Evolutionary conservation across 805 yeast genomes (phyloP).

Genomic region (Metschnikowia amazonensis): DNA sequence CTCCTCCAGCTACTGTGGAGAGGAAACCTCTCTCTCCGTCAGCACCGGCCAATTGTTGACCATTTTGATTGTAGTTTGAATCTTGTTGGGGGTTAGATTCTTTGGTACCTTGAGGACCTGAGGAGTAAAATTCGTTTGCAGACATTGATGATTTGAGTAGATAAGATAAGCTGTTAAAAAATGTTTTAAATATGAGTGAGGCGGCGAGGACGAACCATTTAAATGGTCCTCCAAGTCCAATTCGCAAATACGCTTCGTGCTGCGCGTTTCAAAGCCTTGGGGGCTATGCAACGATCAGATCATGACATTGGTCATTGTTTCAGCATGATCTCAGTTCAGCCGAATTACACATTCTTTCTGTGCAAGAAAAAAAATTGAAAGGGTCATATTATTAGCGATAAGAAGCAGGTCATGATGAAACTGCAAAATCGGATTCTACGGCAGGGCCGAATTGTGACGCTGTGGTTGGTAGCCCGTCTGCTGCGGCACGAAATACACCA

Average conservation of each 20-base stretch:
- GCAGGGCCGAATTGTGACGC: neutral
- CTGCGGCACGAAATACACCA: neutral
- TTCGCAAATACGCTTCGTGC: neutral
- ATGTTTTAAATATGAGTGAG: neutral
- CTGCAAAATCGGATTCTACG: neutral
- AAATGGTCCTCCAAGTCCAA: neutral
- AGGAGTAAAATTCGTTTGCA: constrained; percentile 52
- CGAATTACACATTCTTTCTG: neutral
- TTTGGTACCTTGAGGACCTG: constrained; percentile 31
- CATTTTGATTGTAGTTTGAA: constrained; percentile 16
- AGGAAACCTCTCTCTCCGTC: constrained; percentile 28
- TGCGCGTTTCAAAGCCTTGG: constrained; percentile 3
- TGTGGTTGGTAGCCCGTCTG: neutral
- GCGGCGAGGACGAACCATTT: neutral
- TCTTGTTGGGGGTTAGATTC: constrained; percentile 9
- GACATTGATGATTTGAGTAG: constrained; percentile 38
- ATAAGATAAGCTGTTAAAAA: neutral
- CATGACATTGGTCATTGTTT: neutral
- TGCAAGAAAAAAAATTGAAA: neutral
- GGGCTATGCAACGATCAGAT: constrained; percentile 2
- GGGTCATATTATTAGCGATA: too few species aligned
- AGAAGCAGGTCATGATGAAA: too few species aligned
- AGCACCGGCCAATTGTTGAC: constrained; percentile 12
- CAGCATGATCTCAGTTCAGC: neutral
- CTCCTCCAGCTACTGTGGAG: constrained; percentile 27